Conservation (phyloP, 1,284 basidiomycete genomes). For the Stygiomarasmius scandens region DNA sequence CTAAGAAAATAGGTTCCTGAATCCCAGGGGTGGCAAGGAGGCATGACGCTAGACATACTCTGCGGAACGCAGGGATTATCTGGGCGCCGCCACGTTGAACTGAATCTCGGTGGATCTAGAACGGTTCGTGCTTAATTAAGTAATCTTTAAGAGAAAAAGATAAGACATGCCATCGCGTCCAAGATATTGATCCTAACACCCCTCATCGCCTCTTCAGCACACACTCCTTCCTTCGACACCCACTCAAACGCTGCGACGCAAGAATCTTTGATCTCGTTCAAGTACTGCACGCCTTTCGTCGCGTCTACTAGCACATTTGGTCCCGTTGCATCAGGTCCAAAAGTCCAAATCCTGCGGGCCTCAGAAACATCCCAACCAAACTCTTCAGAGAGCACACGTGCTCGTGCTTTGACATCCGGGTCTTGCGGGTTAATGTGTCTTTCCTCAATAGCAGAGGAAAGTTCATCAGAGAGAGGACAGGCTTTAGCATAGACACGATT, state of each 20-base stretch:
- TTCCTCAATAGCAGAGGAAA: conserved; percentile 88
- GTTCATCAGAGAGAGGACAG: conserved; percentile 90
- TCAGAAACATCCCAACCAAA: conserved; percentile 99
- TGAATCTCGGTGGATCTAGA: conserved; percentile 92
- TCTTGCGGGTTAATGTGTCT: conserved; percentile 89
- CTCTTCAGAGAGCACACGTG: conserved; percentile 94
- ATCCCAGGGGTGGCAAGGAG: conserved; percentile 89
- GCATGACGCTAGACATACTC: conserved; percentile 98
- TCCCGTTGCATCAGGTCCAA: conserved; percentile 92
- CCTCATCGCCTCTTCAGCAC: conserved; percentile 97
- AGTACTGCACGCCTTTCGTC: conserved; percentile 97
- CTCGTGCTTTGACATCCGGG: conserved; percentile 97
- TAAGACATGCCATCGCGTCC: conserved; percentile 83
- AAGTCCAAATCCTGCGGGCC: conserved; percentile 99
- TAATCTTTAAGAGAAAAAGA: background rate
- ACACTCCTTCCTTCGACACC: conserved; percentile 98
- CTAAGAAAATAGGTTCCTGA: conserved; percentile 96
- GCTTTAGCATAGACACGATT: conserved; percentile 78
- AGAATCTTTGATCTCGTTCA: conserved; percentile 99
- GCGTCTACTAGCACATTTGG: conserved; percentile 97
- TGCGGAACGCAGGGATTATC: conserved; percentile 96
- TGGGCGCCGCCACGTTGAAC: conserved; percentile 99
- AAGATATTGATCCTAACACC: conserved; percentile 95
- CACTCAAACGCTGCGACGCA: conserved; percentile 99
- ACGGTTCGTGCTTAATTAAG: conserved; percentile 14